Percentiles rank a stretch among this genome's conserved stretches.
phyloP scores from a whole-genome alignment of 2,329 filamentous ascomycete species.

The Colletotrichum sp. region DNA sequence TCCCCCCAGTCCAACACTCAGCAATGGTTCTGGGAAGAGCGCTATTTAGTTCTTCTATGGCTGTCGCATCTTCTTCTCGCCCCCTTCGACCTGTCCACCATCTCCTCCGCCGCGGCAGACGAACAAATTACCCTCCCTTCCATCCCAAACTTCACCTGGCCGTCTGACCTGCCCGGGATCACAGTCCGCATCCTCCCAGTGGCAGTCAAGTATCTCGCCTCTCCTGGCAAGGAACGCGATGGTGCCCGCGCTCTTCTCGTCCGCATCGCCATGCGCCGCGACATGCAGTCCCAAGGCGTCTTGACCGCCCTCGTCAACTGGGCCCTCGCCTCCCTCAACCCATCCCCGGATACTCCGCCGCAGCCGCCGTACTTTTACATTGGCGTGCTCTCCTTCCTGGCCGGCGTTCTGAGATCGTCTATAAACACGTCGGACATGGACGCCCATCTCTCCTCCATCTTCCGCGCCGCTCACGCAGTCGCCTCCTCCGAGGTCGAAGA shows the following conservation, averaged over 20 bases:
- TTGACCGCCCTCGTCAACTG: slow-evolving; percentile 72
- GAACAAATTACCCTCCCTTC: slow-evolving; percentile 48
- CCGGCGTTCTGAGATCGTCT: slow-evolving; percentile 72
- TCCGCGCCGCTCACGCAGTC: slow-evolving; percentile 66
- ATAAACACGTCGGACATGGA: slow-evolving; percentile 78
- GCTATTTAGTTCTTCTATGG: slow-evolving; percentile 89
- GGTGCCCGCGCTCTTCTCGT: slow-evolving; percentile 86
- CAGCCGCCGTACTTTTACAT: slow-evolving; percentile 75
- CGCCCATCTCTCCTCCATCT: slow-evolving; percentile 68
- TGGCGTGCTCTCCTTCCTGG: slow-evolving; percentile 80
- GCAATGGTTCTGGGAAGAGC: slow-evolving; percentile 80
- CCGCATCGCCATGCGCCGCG: slow-evolving; percentile 78
- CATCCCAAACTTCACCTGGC: slow-evolving; percentile 59
- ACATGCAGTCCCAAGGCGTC: slow-evolving; percentile 83
- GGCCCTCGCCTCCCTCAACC: slow-evolving; percentile 67
- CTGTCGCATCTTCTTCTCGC: slow-evolving; percentile 81
- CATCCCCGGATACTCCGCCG: slow-evolving; percentile 38
- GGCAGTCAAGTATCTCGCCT: slow-evolving; percentile 72
- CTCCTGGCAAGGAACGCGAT: slow-evolving; percentile 85
- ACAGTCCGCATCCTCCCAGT: slow-evolving; percentile 73
- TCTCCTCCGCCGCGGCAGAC: slow-evolving; percentile 66
- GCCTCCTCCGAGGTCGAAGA: slow-evolving; percentile 49
- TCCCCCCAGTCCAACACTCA: not conserved
- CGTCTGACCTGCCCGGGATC: slow-evolving; percentile 68
- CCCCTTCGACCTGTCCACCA: slow-evolving; percentile 88